These are phyloP conservation scores for Cladosporium sp. DNA, from an alignment of 2,329 filamentous ascomycete species.

Conservation along the genomic window DNA sequence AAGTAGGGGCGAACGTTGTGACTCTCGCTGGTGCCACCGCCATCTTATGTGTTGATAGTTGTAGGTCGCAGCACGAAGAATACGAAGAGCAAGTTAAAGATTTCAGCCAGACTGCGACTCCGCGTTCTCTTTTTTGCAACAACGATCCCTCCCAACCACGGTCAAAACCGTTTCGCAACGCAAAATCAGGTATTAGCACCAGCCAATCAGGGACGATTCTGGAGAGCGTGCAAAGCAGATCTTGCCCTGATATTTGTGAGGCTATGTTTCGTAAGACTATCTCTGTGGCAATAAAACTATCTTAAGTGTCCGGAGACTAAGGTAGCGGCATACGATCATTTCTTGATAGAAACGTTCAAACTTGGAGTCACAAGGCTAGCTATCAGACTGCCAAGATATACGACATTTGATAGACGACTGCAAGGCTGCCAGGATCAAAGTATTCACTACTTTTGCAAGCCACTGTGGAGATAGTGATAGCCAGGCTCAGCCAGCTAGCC, in stretches of 20 bases:
- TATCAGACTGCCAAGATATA: background rate
- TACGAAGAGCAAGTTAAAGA: background rate
- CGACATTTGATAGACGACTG: background rate
- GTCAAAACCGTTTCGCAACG: conserved; percentile 7
- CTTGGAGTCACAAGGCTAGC: background rate
- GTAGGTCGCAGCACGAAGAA: background rate
- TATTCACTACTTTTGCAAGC: background rate
- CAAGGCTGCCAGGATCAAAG: background rate
- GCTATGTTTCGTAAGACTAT: background rate
- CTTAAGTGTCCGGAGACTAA: background rate
- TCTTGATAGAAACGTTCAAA: background rate
- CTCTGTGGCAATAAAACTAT: background rate
- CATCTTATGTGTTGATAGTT: conserved; percentile 2
- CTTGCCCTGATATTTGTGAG: background rate
- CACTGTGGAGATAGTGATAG: background rate
- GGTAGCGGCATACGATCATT: background rate
- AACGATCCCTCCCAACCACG: background rate
- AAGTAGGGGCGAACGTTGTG: conserved; percentile 1
- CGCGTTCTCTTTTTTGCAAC: background rate
- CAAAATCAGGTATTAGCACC: background rate
- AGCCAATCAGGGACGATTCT: conserved; percentile 6
- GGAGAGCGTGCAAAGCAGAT: conserved; percentile 9
- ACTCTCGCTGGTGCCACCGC: background rate
- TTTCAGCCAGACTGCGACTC: background rate
- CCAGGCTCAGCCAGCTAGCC: too few relatives aligned